Conservation (phyloP, 2,329 filamentous ascomycete genomes). For the Arthrinium puccinioides region DNA sequence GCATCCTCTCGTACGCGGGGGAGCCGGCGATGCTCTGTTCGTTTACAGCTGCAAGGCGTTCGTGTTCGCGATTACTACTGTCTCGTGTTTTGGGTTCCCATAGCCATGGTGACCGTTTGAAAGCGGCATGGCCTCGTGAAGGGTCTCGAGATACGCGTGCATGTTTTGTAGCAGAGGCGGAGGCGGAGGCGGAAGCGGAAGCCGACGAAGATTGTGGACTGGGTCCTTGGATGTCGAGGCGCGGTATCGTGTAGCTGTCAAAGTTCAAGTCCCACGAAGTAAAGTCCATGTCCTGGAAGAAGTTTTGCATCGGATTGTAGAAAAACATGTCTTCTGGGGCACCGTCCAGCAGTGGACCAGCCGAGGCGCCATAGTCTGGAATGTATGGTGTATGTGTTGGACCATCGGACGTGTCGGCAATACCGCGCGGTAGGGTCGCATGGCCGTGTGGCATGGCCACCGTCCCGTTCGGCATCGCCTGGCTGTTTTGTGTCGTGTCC, state of each 20-base stretch:
- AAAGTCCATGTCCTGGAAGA: slow-evolving; percentile 25
- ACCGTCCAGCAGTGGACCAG: too few relatives aligned
- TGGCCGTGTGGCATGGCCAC: too few relatives aligned
- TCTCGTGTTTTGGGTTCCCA: slow-evolving; percentile 24
- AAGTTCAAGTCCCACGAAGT: slow-evolving; percentile 24
- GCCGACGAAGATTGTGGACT: slow-evolving; percentile 19
- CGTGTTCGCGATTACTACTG: slow-evolving; percentile 15
- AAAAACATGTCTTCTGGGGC: slow-evolving; percentile 15
- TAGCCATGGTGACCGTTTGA: slow-evolving; percentile 25
- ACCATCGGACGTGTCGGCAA: too few relatives aligned
- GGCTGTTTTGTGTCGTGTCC: too few relatives aligned
- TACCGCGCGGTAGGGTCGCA: too few relatives aligned
- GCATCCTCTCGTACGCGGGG: slow-evolving; percentile 10
- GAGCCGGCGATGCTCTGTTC: slow-evolving; percentile 13
- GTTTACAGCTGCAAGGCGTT: slow-evolving; percentile 14
- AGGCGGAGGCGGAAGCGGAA: slow-evolving; percentile 10
- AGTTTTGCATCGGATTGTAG: slow-evolving; percentile 17
- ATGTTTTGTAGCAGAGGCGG: slow-evolving; percentile 12
- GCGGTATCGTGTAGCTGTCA: slow-evolving; percentile 19
- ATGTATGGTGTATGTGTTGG: too few relatives aligned
- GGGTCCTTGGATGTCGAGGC: slow-evolving; percentile 15
- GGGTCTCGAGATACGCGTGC: slow-evolving; percentile 12
- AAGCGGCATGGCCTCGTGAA: slow-evolving; percentile 21
- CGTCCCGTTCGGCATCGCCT: too few relatives aligned
- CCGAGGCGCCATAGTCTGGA: too few relatives aligned